Percentiles rank a stretch among this genome's conserved stretches.
Conservation (phyloP, 495 filamentous ascomycete genomes). For the Penicillium herquei region DNA sequence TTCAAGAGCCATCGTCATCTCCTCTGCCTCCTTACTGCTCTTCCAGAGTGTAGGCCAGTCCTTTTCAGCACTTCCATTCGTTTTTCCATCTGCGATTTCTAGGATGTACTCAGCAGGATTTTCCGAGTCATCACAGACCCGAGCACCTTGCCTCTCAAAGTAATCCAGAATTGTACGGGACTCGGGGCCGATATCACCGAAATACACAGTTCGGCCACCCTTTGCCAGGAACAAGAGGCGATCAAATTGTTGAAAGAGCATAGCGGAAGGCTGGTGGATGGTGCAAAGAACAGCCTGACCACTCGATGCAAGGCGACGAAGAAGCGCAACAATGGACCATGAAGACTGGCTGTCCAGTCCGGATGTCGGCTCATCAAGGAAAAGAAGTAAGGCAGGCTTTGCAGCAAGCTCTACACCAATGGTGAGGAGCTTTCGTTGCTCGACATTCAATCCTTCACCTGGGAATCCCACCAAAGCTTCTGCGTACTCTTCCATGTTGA, state of each 20-base stretch:
- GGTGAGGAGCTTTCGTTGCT: not conserved
- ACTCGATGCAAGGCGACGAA: not conserved
- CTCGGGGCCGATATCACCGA: slow-evolving; percentile 76
- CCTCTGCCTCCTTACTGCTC: too few relatives aligned
- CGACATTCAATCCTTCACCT: not conserved
- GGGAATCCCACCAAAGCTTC: not conserved
- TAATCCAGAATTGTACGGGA: slow-evolving; percentile 66
- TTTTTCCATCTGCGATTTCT: slow-evolving; percentile 16
- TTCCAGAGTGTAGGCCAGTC: too few relatives aligned
- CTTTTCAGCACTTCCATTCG: too few relatives aligned
- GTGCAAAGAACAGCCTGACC: not conserved
- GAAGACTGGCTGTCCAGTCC: not conserved
- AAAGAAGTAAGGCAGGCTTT: not conserved
- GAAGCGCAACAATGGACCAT: not conserved
- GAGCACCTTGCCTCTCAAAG: slow-evolving; percentile 71
- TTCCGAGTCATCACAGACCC: slow-evolving; percentile 63
- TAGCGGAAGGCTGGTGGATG: not conserved
- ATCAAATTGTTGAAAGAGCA: not conserved
- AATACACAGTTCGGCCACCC: slow-evolving; percentile 65
- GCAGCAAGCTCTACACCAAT: not conserved
- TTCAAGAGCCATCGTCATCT: too few relatives aligned
- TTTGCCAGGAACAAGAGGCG: not conserved
- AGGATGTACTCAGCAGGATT: slow-evolving; percentile 92
- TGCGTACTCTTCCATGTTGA: not conserved
- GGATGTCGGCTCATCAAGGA: not conserved